Conservation (phyloP, 2,329 filamentous ascomycete species). For the Colletotrichum falcatum region DNA sequence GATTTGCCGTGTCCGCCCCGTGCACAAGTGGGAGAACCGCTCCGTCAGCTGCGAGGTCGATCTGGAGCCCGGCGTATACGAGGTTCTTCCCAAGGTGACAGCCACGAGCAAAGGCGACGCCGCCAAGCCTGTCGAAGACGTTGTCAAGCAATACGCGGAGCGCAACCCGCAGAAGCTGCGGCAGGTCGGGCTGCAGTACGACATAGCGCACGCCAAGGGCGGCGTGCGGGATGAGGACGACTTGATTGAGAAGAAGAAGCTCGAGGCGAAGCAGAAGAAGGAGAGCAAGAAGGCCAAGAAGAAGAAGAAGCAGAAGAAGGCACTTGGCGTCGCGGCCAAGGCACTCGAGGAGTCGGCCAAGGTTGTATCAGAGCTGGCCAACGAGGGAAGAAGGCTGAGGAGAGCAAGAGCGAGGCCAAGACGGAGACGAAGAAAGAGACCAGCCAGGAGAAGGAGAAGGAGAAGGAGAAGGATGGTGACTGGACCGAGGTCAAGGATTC, state of each 20-base stretch:
- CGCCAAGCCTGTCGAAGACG: conserved; percentile 66
- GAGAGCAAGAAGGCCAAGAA: conserved; percentile 46
- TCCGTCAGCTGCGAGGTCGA: conserved; percentile 79
- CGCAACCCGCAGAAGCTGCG: conserved; percentile 72
- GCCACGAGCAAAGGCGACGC: conserved; percentile 54
- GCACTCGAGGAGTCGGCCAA: conserved; percentile 43
- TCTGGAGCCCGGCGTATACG: conserved; percentile 75
- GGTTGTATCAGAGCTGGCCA: conserved; percentile 35
- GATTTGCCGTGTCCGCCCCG: conserved; percentile 50
- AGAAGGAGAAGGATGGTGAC: conserved; percentile 41
- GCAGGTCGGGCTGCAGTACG: conserved; percentile 69
- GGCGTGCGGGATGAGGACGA: conserved; percentile 64
- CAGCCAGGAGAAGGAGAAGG: conserved; percentile 42
- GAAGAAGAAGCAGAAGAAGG: conserved; percentile 41
- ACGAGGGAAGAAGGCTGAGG: conserved; percentile 31
- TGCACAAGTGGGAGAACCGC: conserved; percentile 62
- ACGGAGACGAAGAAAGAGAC: conserved; percentile 36
- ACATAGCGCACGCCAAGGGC: conserved; percentile 71
- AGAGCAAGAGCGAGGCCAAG: conserved; percentile 32
- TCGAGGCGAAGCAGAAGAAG: conserved; percentile 46
- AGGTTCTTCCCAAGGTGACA: conserved; percentile 76
- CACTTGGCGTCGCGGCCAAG: conserved; percentile 30
- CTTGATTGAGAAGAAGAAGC: conserved; percentile 46
- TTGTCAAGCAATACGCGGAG: conserved; percentile 62
- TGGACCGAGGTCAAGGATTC: conserved; percentile 27